These are phyloP conservation scores for Lactuca sativa DNA, from an alignment of 129 eudicot species.

Conservation along the genomic window DNA sequence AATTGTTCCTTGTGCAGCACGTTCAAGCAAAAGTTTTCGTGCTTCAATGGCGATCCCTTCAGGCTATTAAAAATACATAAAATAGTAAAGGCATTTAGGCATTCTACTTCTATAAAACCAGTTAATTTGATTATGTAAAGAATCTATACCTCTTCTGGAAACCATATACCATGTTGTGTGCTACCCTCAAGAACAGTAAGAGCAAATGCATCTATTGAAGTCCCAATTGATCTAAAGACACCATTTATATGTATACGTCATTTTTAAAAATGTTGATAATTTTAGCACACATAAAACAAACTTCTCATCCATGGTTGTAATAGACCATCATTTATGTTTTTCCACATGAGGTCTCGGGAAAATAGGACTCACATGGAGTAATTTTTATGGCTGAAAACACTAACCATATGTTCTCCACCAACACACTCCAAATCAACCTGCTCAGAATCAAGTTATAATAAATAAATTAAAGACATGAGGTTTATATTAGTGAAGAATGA, in stretches of 20 bases:
- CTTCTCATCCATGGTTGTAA: too few species aligned
- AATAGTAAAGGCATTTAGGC: neutral
- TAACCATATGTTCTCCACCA: constrained; percentile 65
- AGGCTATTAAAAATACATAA: constrained; percentile 44
- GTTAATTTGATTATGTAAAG: neutral
- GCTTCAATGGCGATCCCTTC: constrained; percentile 88
- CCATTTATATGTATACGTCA: constrained; percentile 16
- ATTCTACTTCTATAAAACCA: neutral
- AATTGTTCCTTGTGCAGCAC: constrained; percentile 80
- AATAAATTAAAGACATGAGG: constrained; percentile 3
- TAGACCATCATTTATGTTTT: too few species aligned
- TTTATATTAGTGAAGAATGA: neutral
- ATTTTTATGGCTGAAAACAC: constrained; percentile 76
- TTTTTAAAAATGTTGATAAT: neutral
- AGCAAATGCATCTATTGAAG: constrained; percentile 78
- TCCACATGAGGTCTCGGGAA: neutral
- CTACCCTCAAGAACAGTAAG: constrained; percentile 89
- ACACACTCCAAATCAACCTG: constrained; percentile 96
- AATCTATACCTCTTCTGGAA: constrained; percentile 85
- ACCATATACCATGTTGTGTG: constrained; percentile 97
- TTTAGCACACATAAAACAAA: too few species aligned
- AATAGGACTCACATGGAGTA: constrained; percentile 52
- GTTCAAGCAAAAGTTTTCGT: constrained; percentile 71
- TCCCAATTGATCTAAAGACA: constrained; percentile 75
- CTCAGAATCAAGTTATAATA: constrained; percentile 13